These are phyloP conservation scores for Malania oleifera DNA, from an alignment of 164 flowering plant species.

Conservation along the genomic window DNA sequence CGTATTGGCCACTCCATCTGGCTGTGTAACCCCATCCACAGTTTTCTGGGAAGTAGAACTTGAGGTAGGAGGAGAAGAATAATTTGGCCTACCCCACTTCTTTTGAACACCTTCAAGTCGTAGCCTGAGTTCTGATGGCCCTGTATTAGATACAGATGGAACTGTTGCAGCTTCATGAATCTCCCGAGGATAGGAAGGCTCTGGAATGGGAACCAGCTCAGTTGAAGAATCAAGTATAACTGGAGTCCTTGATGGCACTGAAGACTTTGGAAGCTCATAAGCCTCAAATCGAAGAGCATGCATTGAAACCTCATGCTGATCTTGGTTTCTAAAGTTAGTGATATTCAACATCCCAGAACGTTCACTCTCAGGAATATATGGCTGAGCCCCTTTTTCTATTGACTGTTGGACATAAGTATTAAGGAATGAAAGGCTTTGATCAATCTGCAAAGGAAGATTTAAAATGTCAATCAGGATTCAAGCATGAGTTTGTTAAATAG, in stretches of 20 bases:
- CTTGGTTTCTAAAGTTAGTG: neutral
- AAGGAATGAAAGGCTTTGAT: neutral
- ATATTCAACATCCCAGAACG: neutral
- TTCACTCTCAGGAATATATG: neutral
- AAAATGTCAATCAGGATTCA: neutral
- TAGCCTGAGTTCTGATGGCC: neutral
- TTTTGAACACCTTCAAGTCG: slow-evolving; percentile 1
- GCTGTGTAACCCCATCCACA: too few relatives aligned
- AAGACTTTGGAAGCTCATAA: slow-evolving; percentile 2
- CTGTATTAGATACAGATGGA: neutral
- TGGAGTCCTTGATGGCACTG: neutral
- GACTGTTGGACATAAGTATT: neutral
- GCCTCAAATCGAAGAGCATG: slow-evolving; percentile 4
- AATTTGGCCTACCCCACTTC: slow-evolving; percentile 4
- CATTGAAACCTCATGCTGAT: neutral
- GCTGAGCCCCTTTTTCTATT: slow-evolving; percentile 2
- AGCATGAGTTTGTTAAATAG: too few relatives aligned
- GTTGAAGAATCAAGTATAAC: neutral
- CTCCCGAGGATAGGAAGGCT: neutral
- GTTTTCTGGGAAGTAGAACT: neutral
- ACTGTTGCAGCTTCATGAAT: neutral
- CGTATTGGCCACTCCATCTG: neutral
- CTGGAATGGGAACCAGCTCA: neutral
- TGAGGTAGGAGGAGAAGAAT: neutral
- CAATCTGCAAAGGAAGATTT: slow-evolving; percentile 1